These are phyloP conservation scores for Aspergillus panamensis DNA, from an alignment of 495 filamentous ascomycete species.

Conservation along the genomic window DNA sequence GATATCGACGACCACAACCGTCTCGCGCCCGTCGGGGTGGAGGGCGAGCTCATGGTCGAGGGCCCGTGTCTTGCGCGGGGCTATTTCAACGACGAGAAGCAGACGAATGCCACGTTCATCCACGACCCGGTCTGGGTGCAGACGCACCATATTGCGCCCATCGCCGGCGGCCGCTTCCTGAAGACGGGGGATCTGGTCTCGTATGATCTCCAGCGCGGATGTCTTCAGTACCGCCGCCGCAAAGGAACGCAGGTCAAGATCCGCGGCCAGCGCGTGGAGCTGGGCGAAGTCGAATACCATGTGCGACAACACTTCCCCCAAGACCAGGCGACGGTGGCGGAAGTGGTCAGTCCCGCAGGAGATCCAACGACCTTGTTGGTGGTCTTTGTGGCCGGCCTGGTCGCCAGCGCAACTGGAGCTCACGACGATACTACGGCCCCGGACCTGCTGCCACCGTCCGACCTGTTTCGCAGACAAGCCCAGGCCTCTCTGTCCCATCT, in stretches of 20 bases:
- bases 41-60: conserved; percentile 44
- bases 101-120: conserved; percentile 38
- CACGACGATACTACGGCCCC: not conserved
- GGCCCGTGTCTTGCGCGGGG: conserved; percentile 37
- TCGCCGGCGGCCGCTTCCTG: conserved; percentile 28
- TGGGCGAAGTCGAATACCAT: conserved; percentile 40
- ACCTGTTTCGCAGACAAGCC: too few relatives aligned
- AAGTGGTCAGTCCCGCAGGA: not conserved
- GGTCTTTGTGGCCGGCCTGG: not conserved
- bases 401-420: not conserved
- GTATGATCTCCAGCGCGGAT: conserved; percentile 23
- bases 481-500: not conserved
- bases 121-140: conserved; percentile 47
- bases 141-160: not conserved
- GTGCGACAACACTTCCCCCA: too few relatives aligned
- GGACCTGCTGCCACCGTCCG: too few relatives aligned
- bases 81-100: conserved; percentile 38
- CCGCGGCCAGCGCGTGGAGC: conserved; percentile 42
- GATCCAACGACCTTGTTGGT: not conserved
- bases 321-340: not conserved
- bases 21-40: conserved; percentile 37
- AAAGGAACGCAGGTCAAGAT: conserved; percentile 44
- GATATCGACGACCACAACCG: conserved; percentile 32
- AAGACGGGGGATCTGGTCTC: conserved; percentile 33
- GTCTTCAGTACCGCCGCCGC: conserved; percentile 27